phyloP scores from a whole-genome alignment of 495 filamentous ascomycete species.

The Tuber umbilicatum region DNA sequence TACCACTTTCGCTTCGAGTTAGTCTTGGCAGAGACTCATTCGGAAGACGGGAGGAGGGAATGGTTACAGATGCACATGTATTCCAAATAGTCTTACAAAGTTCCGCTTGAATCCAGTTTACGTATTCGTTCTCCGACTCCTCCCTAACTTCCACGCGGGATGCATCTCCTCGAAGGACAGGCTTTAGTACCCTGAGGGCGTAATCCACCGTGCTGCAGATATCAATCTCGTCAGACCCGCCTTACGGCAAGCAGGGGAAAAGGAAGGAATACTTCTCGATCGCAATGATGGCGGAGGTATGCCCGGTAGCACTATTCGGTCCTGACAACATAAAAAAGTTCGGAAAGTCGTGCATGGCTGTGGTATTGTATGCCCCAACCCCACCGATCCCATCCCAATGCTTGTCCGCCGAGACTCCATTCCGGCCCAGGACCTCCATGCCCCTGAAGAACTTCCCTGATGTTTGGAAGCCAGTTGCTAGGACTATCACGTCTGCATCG shows the following conservation, averaged over 20 bases:
- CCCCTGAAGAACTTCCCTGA: constrained; percentile 45
- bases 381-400: constrained; percentile 53
- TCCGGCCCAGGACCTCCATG: constrained; percentile 45
- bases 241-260: neutral
- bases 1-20: constrained; percentile 37
- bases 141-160: constrained; percentile 40
- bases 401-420: constrained; percentile 49
- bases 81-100: constrained; percentile 47
- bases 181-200: constrained; percentile 50
- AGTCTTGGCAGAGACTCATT: neutral
- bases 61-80: constrained; percentile 41
- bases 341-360: constrained; percentile 59
- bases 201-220: constrained; percentile 45
- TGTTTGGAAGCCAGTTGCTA: constrained; percentile 54
- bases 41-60: constrained; percentile 15
- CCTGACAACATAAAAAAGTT: constrained; percentile 65
- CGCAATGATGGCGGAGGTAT: constrained; percentile 55
- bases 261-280: constrained; percentile 47
- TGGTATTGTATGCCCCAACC: constrained; percentile 57
- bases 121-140: constrained; percentile 48
- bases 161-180: constrained; percentile 47
- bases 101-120: constrained; percentile 44
- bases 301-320: constrained; percentile 60
- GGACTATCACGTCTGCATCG: constrained; percentile 54
- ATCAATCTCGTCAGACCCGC: neutral